Conservation (phyloP, 164 flowering plant species). For the Magnolia officinalis region DNA sequence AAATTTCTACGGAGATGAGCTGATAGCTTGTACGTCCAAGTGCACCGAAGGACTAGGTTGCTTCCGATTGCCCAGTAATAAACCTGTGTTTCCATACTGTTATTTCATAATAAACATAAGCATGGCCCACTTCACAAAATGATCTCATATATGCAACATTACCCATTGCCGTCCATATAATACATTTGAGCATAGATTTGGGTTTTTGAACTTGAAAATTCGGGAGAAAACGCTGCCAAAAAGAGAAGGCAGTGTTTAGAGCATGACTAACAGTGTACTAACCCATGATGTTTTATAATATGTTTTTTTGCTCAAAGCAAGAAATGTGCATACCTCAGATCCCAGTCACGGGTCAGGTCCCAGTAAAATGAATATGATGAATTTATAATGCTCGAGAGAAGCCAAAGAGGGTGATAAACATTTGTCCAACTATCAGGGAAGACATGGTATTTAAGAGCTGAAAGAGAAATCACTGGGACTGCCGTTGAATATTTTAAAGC, state of each 20-base stretch:
- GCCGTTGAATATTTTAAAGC: constrained; percentile 94
- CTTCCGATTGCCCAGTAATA: constrained; percentile 81
- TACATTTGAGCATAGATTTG: constrained; percentile 48
- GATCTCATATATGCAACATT: constrained; percentile 18
- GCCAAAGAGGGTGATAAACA: constrained; percentile 82
- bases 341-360: constrained; percentile 97
- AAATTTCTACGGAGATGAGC: constrained; percentile 98
- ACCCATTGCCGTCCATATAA: constrained; percentile 83
- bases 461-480: constrained; percentile 86
- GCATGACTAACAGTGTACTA: neutral
- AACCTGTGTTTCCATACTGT: constrained; percentile 47
- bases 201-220: constrained; percentile 81
- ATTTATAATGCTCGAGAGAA: constrained; percentile 76
- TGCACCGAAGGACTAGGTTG: constrained; percentile 80
- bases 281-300: neutral
- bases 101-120: neutral
- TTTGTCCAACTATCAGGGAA: constrained; percentile 70
- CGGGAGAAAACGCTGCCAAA: constrained; percentile 61
- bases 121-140: neutral
- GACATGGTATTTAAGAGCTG: constrained; percentile 95
- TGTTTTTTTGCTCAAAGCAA: no score
- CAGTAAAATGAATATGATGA: constrained; percentile 91
- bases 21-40: constrained; percentile 98
- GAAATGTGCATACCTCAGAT: constrained; percentile 60
- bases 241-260: constrained; percentile 14